These are phyloP conservation scores for Nitzschia sp. DNA, from an alignment of 108 stramenopile genomes.

Conservation along the genomic window DNA sequence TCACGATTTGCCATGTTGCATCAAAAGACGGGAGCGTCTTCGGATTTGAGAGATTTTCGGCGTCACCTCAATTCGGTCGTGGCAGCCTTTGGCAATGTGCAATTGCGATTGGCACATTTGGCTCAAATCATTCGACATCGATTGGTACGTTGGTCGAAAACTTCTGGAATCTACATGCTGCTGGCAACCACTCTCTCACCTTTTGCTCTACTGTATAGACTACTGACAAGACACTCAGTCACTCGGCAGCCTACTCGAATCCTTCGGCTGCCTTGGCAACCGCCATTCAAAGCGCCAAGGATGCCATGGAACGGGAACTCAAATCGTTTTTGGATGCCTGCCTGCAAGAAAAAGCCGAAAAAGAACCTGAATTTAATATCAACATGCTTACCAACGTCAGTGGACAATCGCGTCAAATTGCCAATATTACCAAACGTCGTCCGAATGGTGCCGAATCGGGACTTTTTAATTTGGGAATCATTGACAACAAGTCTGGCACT, in stretches of 20 bases:
- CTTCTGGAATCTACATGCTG: not conserved
- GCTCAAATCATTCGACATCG: conserved; percentile 84
- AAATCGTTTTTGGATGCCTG: conserved; percentile 76
- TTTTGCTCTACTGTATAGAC: not conserved
- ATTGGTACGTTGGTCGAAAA: conserved; percentile 83
- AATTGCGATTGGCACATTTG: conserved; percentile 78
- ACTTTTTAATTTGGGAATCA: conserved; percentile 73
- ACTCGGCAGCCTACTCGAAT: conserved; percentile 18
- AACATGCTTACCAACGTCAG: conserved; percentile 30
- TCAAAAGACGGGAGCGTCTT: conserved; percentile 33
- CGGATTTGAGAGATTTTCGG: conserved; percentile 71
- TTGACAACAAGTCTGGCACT: conserved; percentile 24
- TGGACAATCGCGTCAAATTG: conserved; percentile 29
- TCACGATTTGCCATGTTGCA: conserved; percentile 39
- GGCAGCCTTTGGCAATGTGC: conserved; percentile 78
- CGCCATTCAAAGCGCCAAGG: conserved; percentile 57
- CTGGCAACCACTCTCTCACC: not conserved
- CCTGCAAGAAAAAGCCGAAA: conserved; percentile 45
- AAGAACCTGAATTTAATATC: conserved; percentile 28
- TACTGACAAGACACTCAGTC: conserved; percentile 16
- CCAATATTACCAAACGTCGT: conserved; percentile 3
- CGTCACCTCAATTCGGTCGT: conserved; percentile 70
- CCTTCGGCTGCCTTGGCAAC: conserved; percentile 63
- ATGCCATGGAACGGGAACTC: conserved; percentile 77
- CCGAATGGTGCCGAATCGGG: conserved; percentile 41